Base-by-base conservation (phyloP, 768 basidiomycete species). In the Cystobasidium onofrii region DNA sequence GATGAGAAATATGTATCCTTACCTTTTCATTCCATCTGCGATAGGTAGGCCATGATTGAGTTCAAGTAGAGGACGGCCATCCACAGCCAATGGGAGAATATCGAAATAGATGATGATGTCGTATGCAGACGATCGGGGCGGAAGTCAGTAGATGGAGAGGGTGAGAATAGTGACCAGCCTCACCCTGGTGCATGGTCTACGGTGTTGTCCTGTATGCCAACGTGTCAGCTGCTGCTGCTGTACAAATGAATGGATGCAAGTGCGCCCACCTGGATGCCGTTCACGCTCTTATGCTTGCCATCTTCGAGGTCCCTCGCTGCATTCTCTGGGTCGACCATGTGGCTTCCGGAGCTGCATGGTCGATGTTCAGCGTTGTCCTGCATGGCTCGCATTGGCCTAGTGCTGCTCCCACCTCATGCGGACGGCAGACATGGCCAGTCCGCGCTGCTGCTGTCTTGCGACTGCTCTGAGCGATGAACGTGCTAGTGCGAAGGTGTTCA, bases 11-110 rank as follows among this genome's bases (percentile, higher is more conserved):
- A 6, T 15, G 39, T 39, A 39, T 18, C 1, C 69, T 61, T 27
- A 71, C 69, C 69, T 71, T 71, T 44, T 71, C 69, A 36, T 71
- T 71, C 69, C 69, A 71, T 9, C 69, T 71, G 34, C 33, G 17
- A 7, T 39, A 57, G 65, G 9, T 2, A 33, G 18, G 29, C 33
- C 33, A 34, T 13, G 25, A 39, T 39, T 27, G 39, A 25, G 41
- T 64, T 31, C 31, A 6, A 39, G 17, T 27, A 13, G 36, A 12
- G 12, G 9, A 9, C 10, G 12, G 9, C 3, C 33, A 23, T 41
- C 13, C n/a, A 25, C 63, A 64, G 39, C 31, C 36, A 39, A 60
- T 60, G 4, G 57, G 4, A 34, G 33, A 29, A 29, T 60, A 60
- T 60, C 4, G 57, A 60, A 60, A 27, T 6, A 27, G 57, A 29